A percentile compares a stretch with the other conserved stretches of the same genome.
Conservation (phyloP, 2,329 filamentous ascomycete species). For the Aspergillus texensis region DNA sequence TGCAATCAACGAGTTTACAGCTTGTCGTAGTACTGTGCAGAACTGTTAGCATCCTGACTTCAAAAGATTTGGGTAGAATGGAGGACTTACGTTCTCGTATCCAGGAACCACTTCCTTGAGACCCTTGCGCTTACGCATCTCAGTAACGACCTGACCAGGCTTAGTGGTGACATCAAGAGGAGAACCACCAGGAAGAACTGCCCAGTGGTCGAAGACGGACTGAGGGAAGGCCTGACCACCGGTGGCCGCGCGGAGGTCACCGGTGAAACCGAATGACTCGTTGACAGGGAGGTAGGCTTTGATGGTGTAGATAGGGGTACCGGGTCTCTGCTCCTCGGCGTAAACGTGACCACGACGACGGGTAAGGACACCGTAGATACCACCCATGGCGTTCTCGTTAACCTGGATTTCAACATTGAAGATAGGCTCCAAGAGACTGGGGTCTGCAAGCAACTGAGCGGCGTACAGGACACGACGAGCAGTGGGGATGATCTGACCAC, state of each 20-base stretch:
- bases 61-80: not conserved
- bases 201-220: slow-evolving; percentile 98
- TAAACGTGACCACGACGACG: slow-evolving; percentile 99
- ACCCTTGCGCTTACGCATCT: slow-evolving; percentile 99
- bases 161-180: slow-evolving; percentile 81
- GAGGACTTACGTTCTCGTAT: slow-evolving; percentile 84
- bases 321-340: slow-evolving; percentile 94
- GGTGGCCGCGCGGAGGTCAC: slow-evolving; percentile 89
- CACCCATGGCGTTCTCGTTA: slow-evolving; percentile 97
- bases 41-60: slow-evolving; percentile 22
- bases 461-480: slow-evolving; percentile 97
- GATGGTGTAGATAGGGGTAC: slow-evolving; percentile 99
- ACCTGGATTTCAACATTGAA: slow-evolving; percentile 99
- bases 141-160: slow-evolving; percentile 78
- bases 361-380: slow-evolving; percentile 99
- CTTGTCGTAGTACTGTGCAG: slow-evolving; percentile 92
- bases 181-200: slow-evolving; percentile 91
- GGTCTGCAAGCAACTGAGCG: slow-evolving; percentile 84
- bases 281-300: slow-evolving; percentile 96
- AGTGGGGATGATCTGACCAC: slow-evolving; percentile 98
- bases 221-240: slow-evolving; percentile 99
- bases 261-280: slow-evolving; percentile 99
- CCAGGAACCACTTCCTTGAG: slow-evolving; percentile 93
- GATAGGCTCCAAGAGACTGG: slow-evolving; percentile 91
- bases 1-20: slow-evolving; percentile 66